Base-by-base conservation (phyloP, 1,284 basidiomycete genomes). In the Xanthoconium separans region DNA sequence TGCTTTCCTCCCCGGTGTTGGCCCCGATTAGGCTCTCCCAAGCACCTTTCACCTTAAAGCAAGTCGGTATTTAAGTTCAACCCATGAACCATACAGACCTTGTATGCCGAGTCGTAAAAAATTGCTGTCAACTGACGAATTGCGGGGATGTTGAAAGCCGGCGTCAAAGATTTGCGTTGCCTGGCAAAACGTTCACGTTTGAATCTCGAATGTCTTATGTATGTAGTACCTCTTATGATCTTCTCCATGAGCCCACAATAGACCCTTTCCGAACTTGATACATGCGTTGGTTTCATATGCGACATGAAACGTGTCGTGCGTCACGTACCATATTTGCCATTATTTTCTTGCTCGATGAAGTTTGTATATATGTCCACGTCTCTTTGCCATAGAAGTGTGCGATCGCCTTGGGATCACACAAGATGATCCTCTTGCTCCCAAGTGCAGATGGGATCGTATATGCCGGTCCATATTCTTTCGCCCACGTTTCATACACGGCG, bases 11-110 rank as follows among this genome's bases (percentile, higher is more conserved):
- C 33, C 65, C 72, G 9, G 27, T 71, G 10, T 51, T 61, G 0
- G 72, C 61, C 27, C 77, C 75, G 2, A 83, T 58, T 16, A 74
- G 60, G 7, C 62, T 57, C 45, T 84, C 80, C 82, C 83, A 85
- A 13, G 65, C 63, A 58, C 59, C 66, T 78, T 83, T 59, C 76
- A 63, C 78, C 55, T 62, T 16, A 9, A 10, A 6, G 9, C 3
- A 9, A 6, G 13, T 33, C 33, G 41, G 11, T 16, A 20, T 40
- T 15, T 16, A 62, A 33, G 13, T 15, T 20, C 2, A 10, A 10
- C 30, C 7, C 9, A 29, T 33, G 30, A 18, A 8, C 22, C 8
- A 44, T 16, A 42, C 18, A 43, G 5, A 81, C 82, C 76, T 84
- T 84, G 64, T 78, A 74, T 0, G 67, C 72, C 0, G 76, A 75